These are phyloP conservation scores for Smittium mucronatum DNA, from an alignment of 371 early-diverging fungal genomes.

Conservation along the genomic window DNA sequence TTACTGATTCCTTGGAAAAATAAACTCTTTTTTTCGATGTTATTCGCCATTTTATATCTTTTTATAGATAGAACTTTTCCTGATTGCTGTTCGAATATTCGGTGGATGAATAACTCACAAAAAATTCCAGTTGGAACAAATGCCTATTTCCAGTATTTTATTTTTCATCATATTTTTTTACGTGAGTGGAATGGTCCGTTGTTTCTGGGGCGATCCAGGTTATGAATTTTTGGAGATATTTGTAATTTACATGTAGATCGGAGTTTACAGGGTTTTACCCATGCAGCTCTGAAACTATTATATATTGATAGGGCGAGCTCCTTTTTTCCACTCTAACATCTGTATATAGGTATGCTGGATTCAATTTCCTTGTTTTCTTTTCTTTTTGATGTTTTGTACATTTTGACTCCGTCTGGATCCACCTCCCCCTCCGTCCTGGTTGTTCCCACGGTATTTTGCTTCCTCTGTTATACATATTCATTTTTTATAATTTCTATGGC, in stretches of 20 bases:
- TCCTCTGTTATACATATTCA: neutral
- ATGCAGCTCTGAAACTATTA: neutral
- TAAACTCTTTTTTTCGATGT: neutral
- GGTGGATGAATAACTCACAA: neutral
- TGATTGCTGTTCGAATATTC: neutral
- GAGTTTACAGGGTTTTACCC: neutral
- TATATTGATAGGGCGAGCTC: neutral
- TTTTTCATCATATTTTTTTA: neutral
- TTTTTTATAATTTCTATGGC: neutral
- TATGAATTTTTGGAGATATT: neutral
- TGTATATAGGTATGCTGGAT: neutral
- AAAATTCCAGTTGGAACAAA: neutral
- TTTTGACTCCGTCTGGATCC: neutral
- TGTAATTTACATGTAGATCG: neutral
- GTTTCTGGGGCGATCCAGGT: neutral
- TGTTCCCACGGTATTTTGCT: neutral
- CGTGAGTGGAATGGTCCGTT: neutral
- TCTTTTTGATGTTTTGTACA: neutral
- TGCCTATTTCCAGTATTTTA: neutral
- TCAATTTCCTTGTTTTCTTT: neutral
- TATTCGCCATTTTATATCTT: neutral
- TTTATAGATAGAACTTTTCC: neutral
- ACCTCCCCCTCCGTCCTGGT: neutral
- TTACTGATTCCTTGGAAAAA: no score
- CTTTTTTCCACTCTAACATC: neutral